phyloP scores from a whole-genome alignment of 768 basidiomycete species.

The Galerina sulciceps region DNA sequence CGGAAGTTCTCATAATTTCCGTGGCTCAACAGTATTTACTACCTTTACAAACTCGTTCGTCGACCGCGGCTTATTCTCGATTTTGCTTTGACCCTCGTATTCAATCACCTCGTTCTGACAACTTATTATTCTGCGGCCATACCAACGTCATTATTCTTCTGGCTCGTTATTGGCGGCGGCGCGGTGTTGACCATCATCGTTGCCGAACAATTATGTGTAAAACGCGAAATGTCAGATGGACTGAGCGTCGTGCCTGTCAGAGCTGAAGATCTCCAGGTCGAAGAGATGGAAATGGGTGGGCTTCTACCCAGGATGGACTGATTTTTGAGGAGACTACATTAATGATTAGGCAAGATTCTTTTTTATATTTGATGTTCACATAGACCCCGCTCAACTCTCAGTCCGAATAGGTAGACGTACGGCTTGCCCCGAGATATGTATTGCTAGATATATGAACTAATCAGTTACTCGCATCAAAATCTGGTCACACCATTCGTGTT shows the following conservation, averaged over 20 bases:
- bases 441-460: slow-evolving; percentile 17
- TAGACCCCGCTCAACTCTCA: not conserved
- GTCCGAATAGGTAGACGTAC: slow-evolving; percentile 11
- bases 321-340: slow-evolving; percentile 8
- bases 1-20: slow-evolving; percentile 4
- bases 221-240: slow-evolving; percentile 88
- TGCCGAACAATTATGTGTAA: slow-evolving; percentile 92
- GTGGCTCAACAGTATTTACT: slow-evolving; percentile 57
- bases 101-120: slow-evolving; percentile 92
- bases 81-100: slow-evolving; percentile 87
- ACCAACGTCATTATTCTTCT: slow-evolving; percentile 93
- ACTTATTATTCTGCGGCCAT: slow-evolving; percentile 86
- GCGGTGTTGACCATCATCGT: slow-evolving; percentile 75
- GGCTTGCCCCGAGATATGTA: slow-evolving; percentile 13
- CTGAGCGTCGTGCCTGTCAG: slow-evolving; percentile 56
- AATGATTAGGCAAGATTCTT: slow-evolving; percentile 14
- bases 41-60: slow-evolving; percentile 85
- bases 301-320: slow-evolving; percentile 46
- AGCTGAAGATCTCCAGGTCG: slow-evolving; percentile 58
- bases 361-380: not conserved
- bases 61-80: slow-evolving; percentile 95
- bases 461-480: slow-evolving; percentile 1
- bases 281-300: slow-evolving; percentile 62
- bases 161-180: slow-evolving; percentile 76
- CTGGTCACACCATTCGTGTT: not conserved